Evolutionary conservation across 495 filamentous ascomycete genomes (phyloP).

Genomic region (Xylaria venustula): DNA sequence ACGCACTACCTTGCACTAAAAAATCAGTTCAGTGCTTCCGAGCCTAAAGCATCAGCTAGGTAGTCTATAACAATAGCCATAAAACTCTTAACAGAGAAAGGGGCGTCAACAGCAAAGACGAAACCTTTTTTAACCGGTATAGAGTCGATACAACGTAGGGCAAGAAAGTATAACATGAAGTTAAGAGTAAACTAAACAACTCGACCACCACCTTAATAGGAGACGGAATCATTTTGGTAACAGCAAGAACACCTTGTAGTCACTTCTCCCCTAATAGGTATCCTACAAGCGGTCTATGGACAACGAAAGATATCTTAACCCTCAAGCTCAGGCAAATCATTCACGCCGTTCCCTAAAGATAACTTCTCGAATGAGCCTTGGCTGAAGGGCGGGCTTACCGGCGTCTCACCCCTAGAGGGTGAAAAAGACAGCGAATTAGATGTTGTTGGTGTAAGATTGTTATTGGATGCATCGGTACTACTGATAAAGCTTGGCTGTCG

Average conservation of each 20-base stretch:
- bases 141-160: too few relatives aligned
- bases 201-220: background rate
- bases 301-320: background rate
- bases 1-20: too few relatives aligned
- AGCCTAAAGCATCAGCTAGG: too few relatives aligned
- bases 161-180: too few relatives aligned
- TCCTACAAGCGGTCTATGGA: constrained; percentile 1
- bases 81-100: too few relatives aligned
- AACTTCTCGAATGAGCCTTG: background rate
- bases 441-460: background rate
- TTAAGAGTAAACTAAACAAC: too few relatives aligned
- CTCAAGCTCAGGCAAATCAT: constrained; percentile 5
- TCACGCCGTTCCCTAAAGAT: background rate
- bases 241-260: background rate
- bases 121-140: too few relatives aligned
- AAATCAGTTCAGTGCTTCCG: too few relatives aligned
- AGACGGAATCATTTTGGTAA: background rate
- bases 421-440: constrained; percentile 3
- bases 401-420: background rate
- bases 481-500: background rate
- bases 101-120: too few relatives aligned
- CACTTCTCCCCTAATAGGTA: background rate
- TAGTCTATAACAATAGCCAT: too few relatives aligned
- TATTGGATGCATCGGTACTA: background rate
- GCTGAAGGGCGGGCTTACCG: background rate